Evolutionary conservation across 768 basidiomycete genomes (phyloP).

Genomic region (Podaxis mareebaensis): DNA sequence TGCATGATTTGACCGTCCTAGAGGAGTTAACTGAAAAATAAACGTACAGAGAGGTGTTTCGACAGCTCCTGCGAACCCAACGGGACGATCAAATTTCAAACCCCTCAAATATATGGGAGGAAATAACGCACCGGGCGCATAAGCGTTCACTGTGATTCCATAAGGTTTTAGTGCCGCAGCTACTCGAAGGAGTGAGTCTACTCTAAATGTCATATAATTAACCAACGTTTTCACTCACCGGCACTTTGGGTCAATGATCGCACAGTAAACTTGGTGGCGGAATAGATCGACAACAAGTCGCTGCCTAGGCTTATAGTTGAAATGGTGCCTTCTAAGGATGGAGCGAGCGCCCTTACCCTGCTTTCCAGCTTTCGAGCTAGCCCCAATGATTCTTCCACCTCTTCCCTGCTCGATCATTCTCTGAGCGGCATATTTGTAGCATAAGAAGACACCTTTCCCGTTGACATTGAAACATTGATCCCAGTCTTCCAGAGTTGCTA

Average conservation of each 20-base stretch:
- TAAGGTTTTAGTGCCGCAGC: constrained; percentile 37
- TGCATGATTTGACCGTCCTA: not conserved
- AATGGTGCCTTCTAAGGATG: constrained; percentile 21
- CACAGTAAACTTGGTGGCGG: constrained; percentile 39
- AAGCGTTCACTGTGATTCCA: constrained; percentile 44
- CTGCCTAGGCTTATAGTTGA: not conserved
- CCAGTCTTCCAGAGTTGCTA: constrained; percentile 40
- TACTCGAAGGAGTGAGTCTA: constrained; percentile 13
- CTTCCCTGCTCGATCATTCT: constrained; percentile 60
- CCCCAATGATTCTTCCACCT: constrained; percentile 58
- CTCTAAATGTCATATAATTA: not conserved
- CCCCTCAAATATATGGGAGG: too few relatives aligned
- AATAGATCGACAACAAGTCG: constrained; percentile 27
- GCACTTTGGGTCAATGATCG: constrained; percentile 40
- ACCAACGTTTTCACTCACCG: constrained; percentile 24
- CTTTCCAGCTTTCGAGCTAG: constrained; percentile 32
- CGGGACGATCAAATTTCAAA: not conserved
- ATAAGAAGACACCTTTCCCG: constrained; percentile 57
- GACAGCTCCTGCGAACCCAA: not conserved
- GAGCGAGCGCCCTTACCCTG: constrained; percentile 21
- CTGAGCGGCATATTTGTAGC: constrained; percentile 62
- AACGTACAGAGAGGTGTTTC: constrained; percentile 11
- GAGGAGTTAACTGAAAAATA: not conserved
- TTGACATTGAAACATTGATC: constrained; percentile 51
- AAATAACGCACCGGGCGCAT: constrained; percentile 33